Base-by-base conservation (phyloP, 106 monocot species). In the Apostasia ramifera region DNA sequence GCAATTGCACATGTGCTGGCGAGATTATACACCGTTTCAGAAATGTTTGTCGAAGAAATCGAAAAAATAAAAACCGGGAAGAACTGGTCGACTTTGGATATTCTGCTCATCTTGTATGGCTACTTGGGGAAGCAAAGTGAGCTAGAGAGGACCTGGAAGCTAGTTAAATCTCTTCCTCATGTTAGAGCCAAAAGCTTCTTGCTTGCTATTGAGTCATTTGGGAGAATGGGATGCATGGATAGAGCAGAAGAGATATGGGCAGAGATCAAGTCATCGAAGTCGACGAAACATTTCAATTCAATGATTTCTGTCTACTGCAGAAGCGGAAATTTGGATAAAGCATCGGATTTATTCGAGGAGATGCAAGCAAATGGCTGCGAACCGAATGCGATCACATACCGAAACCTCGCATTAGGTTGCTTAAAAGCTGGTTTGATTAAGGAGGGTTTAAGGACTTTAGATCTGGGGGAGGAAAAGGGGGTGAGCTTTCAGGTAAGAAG, bases 331-430 rank as follows among this genome's bases (percentile, higher is more conserved):
- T 26, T 98, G 40, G 83, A 83, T 12, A 87, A 83, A 79, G 87
- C 97, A 49, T 82, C 82, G 1, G 61, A 79, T 40, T 15, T 90
- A 13, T 92, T 80, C 47, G 85, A 87, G 71, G 90, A 90, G 76
- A 92, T 98, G 86, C 70, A 67, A 58, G 74, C 61, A 66, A 90
- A 73, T 46, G 80, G 86, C 3, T 90, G 89, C 77, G 68, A 79
- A 67, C 90, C 92, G 45, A 98, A 98, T 87, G 89, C 97, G 12
- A 98, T 98, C 46, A 93, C 97, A 1, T 98, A 93, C 67, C 89
- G 97, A 26, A 26, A 98, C 73, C 82, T 98, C 38, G 75, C 92
- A 42, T 73, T 93, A 49, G 89, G 86, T 53, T 98, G 86, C 75
- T 63, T 98, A 65, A 98, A 87, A 26, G 82, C 82, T 3, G 85